Evolutionary conservation across 306 rosid species (phyloP).

Genomic region (Quercus robur): DNA sequence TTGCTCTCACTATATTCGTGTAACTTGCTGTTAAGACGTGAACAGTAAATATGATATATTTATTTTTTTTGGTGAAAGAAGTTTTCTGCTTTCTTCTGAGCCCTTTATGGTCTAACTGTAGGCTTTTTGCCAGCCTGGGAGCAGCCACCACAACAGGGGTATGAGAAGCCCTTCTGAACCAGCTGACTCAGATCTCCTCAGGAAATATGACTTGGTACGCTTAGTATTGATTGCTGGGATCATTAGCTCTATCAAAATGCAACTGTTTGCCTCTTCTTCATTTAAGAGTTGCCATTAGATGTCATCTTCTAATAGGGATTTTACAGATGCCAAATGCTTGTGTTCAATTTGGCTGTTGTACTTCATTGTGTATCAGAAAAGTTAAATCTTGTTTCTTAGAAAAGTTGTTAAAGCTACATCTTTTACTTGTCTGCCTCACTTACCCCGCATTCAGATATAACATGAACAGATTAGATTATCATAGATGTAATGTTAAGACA

Average conservation of each 20-base stretch:
- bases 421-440: neutral
- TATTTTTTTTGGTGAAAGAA: neutral
- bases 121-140: constrained; percentile 80
- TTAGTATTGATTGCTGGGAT: constrained; percentile 26
- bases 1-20: neutral
- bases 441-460: neutral
- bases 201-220: constrained; percentile 42
- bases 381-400: neutral
- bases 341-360: neutral
- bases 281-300: constrained; percentile 14
- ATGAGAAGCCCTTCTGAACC: constrained; percentile 68
- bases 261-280: constrained; percentile 3
- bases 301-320: constrained; percentile 27
- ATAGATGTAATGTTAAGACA: neutral
- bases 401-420: neutral
- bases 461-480: neutral
- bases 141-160: constrained; percentile 78
- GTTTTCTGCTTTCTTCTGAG: neutral
- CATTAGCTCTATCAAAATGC: constrained; percentile 24
- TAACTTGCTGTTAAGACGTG: neutral
- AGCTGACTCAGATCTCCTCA: constrained; percentile 12
- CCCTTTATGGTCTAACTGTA: constrained; percentile 28
- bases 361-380: neutral
- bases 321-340: constrained; percentile 24
- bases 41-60: neutral